Percentiles rank a stretch among this genome's conserved stretches.
These are phyloP conservation scores for Mycena crocata DNA, from an alignment of 768 basidiomycete genomes.

Conservation along the genomic window DNA sequence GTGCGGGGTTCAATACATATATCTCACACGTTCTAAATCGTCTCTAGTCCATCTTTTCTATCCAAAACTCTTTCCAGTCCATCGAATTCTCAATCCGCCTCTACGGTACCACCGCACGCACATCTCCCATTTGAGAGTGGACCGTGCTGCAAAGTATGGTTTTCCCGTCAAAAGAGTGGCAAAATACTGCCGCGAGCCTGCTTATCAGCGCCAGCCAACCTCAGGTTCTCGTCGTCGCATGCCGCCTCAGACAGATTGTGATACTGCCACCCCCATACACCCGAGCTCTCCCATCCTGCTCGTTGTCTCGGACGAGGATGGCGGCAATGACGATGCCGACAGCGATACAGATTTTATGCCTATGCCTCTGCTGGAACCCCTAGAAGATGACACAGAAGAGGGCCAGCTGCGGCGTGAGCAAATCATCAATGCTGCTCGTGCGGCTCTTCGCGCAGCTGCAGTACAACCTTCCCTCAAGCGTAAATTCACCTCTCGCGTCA, in stretches of 20 bases:
- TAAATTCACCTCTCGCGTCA: no score
- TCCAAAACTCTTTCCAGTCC: not conserved
- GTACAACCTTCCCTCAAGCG: no score
- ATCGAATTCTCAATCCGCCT: not conserved
- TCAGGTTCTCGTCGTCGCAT: not conserved
- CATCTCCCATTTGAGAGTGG: not conserved
- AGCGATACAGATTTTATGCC: not conserved
- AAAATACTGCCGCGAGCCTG: no score
- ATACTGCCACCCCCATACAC: not conserved
- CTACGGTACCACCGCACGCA: conserved; percentile 9
- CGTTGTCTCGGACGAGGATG: not conserved
- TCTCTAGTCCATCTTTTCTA: not conserved
- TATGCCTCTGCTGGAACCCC: no score
- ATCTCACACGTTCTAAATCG: not conserved
- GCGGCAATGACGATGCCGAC: not conserved
- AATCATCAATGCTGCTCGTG: not conserved
- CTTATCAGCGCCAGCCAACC: no score
- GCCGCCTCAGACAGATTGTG: not conserved
- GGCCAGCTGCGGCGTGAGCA: not conserved
- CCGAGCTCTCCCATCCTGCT: not conserved
- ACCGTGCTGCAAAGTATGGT: not conserved
- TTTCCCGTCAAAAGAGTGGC: not conserved
- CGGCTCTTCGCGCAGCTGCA: no score
- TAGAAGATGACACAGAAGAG: not conserved
- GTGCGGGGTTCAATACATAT: not conserved